Base-by-base conservation (phyloP, 768 basidiomycete species). In the Agaricus sinodeliciosus region DNA sequence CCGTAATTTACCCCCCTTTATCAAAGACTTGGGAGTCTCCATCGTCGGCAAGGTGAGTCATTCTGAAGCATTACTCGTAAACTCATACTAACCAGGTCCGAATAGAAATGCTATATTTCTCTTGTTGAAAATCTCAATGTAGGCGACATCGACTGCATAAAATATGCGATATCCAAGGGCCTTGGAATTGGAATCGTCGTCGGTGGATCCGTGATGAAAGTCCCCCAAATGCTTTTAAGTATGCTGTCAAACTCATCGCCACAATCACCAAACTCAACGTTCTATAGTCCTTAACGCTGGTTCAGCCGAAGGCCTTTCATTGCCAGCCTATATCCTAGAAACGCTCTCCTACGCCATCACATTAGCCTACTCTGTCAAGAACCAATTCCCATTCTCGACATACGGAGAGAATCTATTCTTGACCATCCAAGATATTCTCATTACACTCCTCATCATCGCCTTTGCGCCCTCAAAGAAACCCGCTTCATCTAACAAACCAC, bases 361-460 rank as follows among this genome's bases (percentile, higher is more conserved):
- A 0, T 79, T 94, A 25, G 82, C 83, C 9, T 99, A 98, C 69
- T 87, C 94, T 2, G 82, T 81, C 60, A 77, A 92, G 19, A 87
- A 91, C 62, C 67, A 74, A 19, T 97, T 94, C 69, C 93, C 96
- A 0, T 96, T 97, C 75, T 92, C 90, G 16, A 97, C 96, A 0
- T 99, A 97, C 55, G 96, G 96, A 62, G 96, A 99, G 69, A 97
- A 95, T 73, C 66, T 94, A 52, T 97, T 97, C 81, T 78, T 98
- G 45, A 84, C 90, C 27, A 62, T 93, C 54, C 93, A 95, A 69
- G 93, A 95, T 72, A 74, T 86, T 60, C 56, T 89, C 70, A 92
- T 97, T 65, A 92, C 91, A 13, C 76, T 93, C 62, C 82, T 94
- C 59, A 95, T 95, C 67, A 77, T 94, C 46, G 71, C 72, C 66